Evolutionary conservation across 1,284 basidiomycete species (phyloP).

Genomic region (Boletus smithii): DNA sequence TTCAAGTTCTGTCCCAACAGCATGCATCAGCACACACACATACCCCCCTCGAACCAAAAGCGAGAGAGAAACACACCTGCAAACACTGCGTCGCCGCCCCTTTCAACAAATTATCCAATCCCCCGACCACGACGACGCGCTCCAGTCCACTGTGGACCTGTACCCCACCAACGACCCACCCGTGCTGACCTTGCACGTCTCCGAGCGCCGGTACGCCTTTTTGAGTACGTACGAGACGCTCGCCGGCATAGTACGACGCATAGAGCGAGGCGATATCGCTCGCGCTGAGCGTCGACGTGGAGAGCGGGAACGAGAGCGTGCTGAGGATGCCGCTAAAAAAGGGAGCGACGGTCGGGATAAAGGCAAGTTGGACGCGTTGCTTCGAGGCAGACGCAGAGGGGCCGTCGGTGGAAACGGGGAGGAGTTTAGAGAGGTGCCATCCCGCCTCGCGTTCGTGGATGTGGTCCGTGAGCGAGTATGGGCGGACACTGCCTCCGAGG

Average conservation of each 20-base stretch:
- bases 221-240: constrained; percentile 69
- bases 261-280: constrained; percentile 74
- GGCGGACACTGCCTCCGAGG: constrained; percentile 73
- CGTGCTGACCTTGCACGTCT: constrained; percentile 81
- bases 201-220: constrained; percentile 72
- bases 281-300: constrained; percentile 56
- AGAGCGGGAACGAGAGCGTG: constrained; percentile 80
- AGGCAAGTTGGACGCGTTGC: constrained; percentile 65
- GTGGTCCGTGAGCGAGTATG: constrained; percentile 94
- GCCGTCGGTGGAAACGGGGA: constrained; percentile 22
- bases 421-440: constrained; percentile 71
- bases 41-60: neutral
- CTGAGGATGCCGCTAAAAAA: constrained; percentile 98
- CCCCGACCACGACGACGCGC: constrained; percentile 89
- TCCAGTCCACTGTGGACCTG: constrained; percentile 90
- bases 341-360: constrained; percentile 84
- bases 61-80: constrained; percentile 55
- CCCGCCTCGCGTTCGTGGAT: constrained; percentile 97
- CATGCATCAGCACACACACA: neutral
- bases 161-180: constrained; percentile 89
- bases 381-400: constrained; percentile 3
- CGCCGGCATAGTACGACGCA: constrained; percentile 72
- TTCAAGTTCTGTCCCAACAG: constrained; percentile 87
- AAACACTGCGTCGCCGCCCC: constrained; percentile 98
- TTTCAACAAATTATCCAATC: constrained; percentile 94